Evolutionary conservation across 306 rosid genomes (phyloP).

Genomic region (Casuarina cunninghamiana): DNA sequence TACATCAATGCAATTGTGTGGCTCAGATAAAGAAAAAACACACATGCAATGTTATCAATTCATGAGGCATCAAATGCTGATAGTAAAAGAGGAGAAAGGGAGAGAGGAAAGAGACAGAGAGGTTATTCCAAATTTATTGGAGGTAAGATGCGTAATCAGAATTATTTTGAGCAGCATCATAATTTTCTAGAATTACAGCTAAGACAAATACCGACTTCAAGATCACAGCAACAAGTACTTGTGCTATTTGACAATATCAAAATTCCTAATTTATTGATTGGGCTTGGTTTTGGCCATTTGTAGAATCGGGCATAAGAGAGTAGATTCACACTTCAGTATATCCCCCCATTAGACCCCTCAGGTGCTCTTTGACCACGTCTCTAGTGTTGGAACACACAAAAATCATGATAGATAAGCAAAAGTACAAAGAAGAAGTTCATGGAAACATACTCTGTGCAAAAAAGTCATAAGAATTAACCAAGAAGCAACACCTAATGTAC

Average conservation of each 20-base stretch:
- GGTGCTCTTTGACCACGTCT: background rate
- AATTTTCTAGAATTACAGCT: slow-evolving; percentile 7
- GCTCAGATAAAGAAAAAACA: background rate
- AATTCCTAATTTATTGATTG: background rate
- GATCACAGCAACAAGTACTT: background rate
- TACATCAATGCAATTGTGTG: background rate
- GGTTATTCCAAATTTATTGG: background rate
- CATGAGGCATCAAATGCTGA: background rate
- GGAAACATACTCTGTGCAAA: background rate
- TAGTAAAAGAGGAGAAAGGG: background rate
- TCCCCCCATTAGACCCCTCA: background rate
- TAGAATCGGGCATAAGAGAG: background rate
- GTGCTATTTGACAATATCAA: background rate
- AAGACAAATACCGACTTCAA: background rate
- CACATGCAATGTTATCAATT: background rate
- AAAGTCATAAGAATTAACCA: background rate
- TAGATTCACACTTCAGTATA: background rate
- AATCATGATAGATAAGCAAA: background rate
- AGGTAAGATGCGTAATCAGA: slow-evolving; percentile 15
- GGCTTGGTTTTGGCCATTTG: background rate
- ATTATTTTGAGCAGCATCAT: slow-evolving; percentile 7
- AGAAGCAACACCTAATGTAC: background rate
- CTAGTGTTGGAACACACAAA: background rate
- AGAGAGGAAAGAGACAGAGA: too few relatives aligned
- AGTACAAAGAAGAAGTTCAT: background rate